Base-by-base conservation (phyloP, 1,139 yeast genomes). In the Hemisphaericaspora subhashii region DNA sequence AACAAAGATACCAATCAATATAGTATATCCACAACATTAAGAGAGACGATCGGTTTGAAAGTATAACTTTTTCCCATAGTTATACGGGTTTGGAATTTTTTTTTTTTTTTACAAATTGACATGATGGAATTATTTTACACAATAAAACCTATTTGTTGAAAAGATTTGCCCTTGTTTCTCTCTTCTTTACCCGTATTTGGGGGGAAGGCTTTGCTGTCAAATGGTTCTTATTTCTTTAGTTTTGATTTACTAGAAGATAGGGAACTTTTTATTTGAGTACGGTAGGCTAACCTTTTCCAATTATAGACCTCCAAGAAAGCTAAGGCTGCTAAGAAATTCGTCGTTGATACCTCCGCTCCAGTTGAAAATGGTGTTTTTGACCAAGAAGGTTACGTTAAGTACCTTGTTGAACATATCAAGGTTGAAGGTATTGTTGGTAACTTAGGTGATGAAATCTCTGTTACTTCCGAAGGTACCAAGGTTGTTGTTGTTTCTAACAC, bases 381-480 rank as follows among this genome's bases (percentile, higher is more conserved):
- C 84, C 94, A 94, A 75, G 86, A 94, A 70, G 84, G 95, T 64
- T 88, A 90, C 82, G 95, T 88, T 67, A 90, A 92, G 83, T 94
- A 84, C 90, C 83, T 94, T 74, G 83, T 85, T 71, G 98, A 92
- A 79, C 96, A 88, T 87, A 90, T 94, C 86, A 94, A 94, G 85
- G 92, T 94, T 66, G 98, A 92, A 55, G 90, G 92, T 74, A 81
- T 86, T 67, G 80, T 87, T 63, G 97, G 98, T 73, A 86, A 89
- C 89, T 86, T 94, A 68, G 96, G 96, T 76, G 94, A 88, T 69
- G 86, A 84, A 66, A 83, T 94, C 79, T 77, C 92, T 52, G 89
- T 92, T 59, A 75, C 90, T 64, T 76, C 82, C 64, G 95, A 88
- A 68, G 88, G 86, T 62, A 77, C 79, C 73, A 81, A 82, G 76